Percentiles rank a stretch among this genome's conserved stretches.
phyloP scores from a whole-genome alignment of 2,329 filamentous ascomycete genomes.

The Amphichorda felina region DNA sequence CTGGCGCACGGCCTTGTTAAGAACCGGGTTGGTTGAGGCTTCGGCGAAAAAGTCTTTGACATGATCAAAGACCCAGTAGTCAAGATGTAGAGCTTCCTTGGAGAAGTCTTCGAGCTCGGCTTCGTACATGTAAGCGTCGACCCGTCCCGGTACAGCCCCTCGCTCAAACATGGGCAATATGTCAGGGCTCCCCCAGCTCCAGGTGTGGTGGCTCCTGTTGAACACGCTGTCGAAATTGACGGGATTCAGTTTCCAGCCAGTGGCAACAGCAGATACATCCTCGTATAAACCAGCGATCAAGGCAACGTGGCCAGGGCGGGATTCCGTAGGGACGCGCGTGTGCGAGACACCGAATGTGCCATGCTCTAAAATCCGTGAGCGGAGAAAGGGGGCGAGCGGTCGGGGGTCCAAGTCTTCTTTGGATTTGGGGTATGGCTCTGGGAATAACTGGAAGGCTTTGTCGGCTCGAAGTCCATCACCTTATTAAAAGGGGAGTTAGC shows the following conservation, averaged over 20 bases:
- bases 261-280: conserved; percentile 93
- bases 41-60: conserved; percentile 79
- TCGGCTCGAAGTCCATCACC: conserved; percentile 91
- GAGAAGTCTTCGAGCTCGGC: conserved; percentile 87
- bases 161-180: conserved; percentile 95
- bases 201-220: conserved; percentile 91
- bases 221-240: conserved; percentile 99
- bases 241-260: conserved; percentile 96
- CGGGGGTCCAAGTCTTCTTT: conserved; percentile 58
- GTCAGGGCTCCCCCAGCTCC: conserved; percentile 98
- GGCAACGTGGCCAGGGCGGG: conserved; percentile 89
- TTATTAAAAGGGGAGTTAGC: conserved; percentile 15
- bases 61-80: conserved; percentile 91
- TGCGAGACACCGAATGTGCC: conserved; percentile 97
- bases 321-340: conserved; percentile 93
- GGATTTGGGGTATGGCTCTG: conserved; percentile 65
- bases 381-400: conserved; percentile 80
- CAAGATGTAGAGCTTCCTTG: conserved; percentile 65
- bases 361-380: conserved; percentile 75
- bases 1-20: conserved; percentile 60
- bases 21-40: conserved; percentile 64
- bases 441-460: conserved; percentile 91
- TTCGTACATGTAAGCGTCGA: conserved; percentile 78
- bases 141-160: conserved; percentile 76
- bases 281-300: conserved; percentile 95